Evolutionary conservation across 1,139 yeast species (phyloP), one percentile per base, ranked within the genome.

Genomic region (Candida neerlandica): DNA sequence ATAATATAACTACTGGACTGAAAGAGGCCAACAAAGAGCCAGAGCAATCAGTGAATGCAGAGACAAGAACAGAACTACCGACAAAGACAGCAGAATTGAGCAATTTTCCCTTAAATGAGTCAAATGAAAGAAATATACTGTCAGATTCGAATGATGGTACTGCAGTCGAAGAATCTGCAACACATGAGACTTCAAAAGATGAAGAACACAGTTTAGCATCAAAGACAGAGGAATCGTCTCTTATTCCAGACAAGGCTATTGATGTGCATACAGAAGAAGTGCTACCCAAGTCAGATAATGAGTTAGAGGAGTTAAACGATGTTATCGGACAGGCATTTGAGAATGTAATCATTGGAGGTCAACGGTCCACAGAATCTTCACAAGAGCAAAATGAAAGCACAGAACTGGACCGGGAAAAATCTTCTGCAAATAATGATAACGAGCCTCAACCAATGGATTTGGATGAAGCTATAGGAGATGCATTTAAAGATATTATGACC

Each of bases 251-350:
- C 15, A 7, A 33, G 14, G 5, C 35, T 4, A 30, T 11, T 12
- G 15, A 30, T 4, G 33, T 2, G 15, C 33, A 7, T 30, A 12
- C 33, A 12, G 6, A n/a, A 11, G 33, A 32, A 7, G 15, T 5
- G 11, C 27, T 18, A 37, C n/a, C 40, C 15, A 11, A 37, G 15
- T 7, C 42, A 27, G 18, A 15, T n/a, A 35, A 38, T 11, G 30
- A 37, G 4, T 9, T 44, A 9, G 33, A 46, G n/a, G 60, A 55
- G 27, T 50, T 65, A 11, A 59, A 62, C 15, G 62, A 58, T 38
- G 66, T 67, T 15, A 65, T 63, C 14, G 67, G 66, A 5, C 57
- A 63, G 45, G 69, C 69, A 1, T 60, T 63, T 45, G 57, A 56
- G 11, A 27, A 39, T 39, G 32, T 23, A 9, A 39, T 42, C 26